These are phyloP conservation scores for Wickerhamomyces queroliae DNA, from an alignment of 805 yeast species.

Conservation along the genomic window DNA sequence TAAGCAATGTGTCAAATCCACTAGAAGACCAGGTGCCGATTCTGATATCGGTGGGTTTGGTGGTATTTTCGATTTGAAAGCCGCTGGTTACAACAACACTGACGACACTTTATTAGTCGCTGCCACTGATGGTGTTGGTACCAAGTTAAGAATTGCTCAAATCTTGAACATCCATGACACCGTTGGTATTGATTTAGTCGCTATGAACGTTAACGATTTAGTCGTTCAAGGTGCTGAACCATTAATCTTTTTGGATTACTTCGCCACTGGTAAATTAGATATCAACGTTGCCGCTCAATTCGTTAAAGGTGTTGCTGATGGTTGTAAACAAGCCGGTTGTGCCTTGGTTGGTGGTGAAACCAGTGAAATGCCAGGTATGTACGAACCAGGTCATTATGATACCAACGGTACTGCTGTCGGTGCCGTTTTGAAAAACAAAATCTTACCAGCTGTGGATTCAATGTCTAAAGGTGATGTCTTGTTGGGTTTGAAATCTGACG, in stretches of 20 bases:
- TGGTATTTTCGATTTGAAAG: slow-evolving; percentile 85
- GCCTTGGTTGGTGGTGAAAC: slow-evolving; percentile 99
- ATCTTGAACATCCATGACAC: slow-evolving; percentile 83
- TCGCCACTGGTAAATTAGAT: slow-evolving; percentile 91
- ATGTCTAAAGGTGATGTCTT: slow-evolving; percentile 80
- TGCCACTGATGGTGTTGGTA: slow-evolving; percentile 99
- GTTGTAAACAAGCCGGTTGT: slow-evolving; percentile 92
- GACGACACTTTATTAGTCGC: slow-evolving; percentile 82
- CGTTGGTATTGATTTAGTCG: slow-evolving; percentile 98
- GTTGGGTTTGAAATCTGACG: slow-evolving; percentile 85
- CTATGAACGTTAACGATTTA: slow-evolving; percentile 97
- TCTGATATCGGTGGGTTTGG: slow-evolving; percentile 99
- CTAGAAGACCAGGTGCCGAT: slow-evolving; percentile 94
- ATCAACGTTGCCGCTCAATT: slow-evolving; percentile 79
- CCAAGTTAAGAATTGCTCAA: slow-evolving; percentile 93
- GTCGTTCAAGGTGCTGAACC: slow-evolving; percentile 99
- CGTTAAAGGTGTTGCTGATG: slow-evolving; percentile 93
- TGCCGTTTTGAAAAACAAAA: slow-evolving; percentile 72
- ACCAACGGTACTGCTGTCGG: slow-evolving; percentile 99
- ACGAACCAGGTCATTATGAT: slow-evolving; percentile 91
- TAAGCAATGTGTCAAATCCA: slow-evolving; percentile 84
- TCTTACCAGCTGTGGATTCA: slow-evolving; percentile 63
- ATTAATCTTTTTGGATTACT: slow-evolving; percentile 88
- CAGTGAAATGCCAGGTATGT: slow-evolving; percentile 99
- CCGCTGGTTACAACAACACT: slow-evolving; percentile 70